Evolutionary conservation across 2,329 filamentous ascomycete species (phyloP).

Genomic region (Monosporascus sp.): DNA sequence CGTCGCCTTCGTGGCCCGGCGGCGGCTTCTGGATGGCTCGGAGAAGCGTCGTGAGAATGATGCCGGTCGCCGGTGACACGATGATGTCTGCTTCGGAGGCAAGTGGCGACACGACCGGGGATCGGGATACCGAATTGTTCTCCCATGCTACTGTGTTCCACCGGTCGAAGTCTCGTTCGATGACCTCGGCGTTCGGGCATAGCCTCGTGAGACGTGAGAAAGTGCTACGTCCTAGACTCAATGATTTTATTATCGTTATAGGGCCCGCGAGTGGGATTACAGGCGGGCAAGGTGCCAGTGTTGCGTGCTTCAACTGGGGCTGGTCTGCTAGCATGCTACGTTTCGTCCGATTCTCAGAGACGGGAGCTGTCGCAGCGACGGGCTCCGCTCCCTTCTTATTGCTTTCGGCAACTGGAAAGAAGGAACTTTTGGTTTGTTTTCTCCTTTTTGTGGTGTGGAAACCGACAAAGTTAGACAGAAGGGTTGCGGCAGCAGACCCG

Average conservation of each 20-base stretch:
- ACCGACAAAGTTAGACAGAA: slow-evolving; percentile 23
- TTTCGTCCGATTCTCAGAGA: neutral
- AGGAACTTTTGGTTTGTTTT: slow-evolving; percentile 20
- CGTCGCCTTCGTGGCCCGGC: slow-evolving; percentile 49
- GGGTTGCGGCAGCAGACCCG: slow-evolving; percentile 15
- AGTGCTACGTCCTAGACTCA: slow-evolving; percentile 41
- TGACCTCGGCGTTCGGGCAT: slow-evolving; percentile 45
- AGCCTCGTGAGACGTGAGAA: slow-evolving; percentile 44
- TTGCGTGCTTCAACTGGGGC: neutral
- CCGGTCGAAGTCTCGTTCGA: slow-evolving; percentile 55
- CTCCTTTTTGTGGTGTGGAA: slow-evolving; percentile 22
- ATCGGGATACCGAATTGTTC: slow-evolving; percentile 26
- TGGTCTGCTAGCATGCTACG: neutral
- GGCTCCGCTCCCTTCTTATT: neutral
- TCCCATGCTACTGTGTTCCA: slow-evolving; percentile 32
- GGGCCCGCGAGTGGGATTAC: slow-evolving; percentile 1
- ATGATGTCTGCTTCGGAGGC: slow-evolving; percentile 66
- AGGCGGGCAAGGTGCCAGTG: slow-evolving; percentile 14
- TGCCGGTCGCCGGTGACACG: slow-evolving; percentile 61
- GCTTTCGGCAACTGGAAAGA: slow-evolving; percentile 12
- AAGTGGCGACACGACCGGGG: slow-evolving; percentile 33
- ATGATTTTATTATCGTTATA: slow-evolving; percentile 46
- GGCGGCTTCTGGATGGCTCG: slow-evolving; percentile 67
- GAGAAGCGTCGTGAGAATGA: slow-evolving; percentile 67
- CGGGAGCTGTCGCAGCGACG: neutral